phyloP scores from a whole-genome alignment of 768 basidiomycete genomes.

The Hericium alpestre region DNA sequence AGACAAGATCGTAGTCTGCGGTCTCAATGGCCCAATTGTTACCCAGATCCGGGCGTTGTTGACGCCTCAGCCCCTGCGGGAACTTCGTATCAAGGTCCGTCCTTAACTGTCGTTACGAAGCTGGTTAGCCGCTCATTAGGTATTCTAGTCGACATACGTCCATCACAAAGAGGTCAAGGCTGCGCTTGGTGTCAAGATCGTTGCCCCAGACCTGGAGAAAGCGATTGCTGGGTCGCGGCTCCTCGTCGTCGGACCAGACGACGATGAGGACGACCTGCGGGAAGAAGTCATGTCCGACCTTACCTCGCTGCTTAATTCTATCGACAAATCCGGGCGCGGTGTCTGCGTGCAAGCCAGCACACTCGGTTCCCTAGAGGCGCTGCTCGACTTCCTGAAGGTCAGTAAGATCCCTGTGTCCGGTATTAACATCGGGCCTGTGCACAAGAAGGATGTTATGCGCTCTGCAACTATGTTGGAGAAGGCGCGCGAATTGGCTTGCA shows the following conservation, averaged over 20 bases:
- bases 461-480: conserved; percentile 90
- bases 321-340: conserved; percentile 92
- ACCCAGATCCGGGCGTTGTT: conserved; percentile 89
- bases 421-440: conserved; percentile 95
- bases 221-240: conserved; percentile 95
- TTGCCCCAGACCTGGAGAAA: conserved; percentile 92
- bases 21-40: conserved; percentile 93
- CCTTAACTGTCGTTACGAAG: not conserved
- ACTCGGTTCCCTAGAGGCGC: conserved; percentile 90
- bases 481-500: conserved; percentile 88
- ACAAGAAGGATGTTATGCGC: conserved; percentile 92
- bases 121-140: conserved; percentile 1
- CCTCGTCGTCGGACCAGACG: conserved; percentile 86
- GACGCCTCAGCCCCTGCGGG: conserved; percentile 92
- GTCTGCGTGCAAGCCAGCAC: conserved; percentile 98
- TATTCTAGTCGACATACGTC: conserved; percentile 76
- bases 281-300: conserved; percentile 97
- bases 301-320: conserved; percentile 74
- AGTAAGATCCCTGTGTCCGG: conserved; percentile 97
- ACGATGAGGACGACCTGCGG: conserved; percentile 89
- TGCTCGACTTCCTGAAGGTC: conserved; percentile 87
- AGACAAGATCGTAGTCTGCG: conserved; percentile 91
- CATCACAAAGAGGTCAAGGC: conserved; percentile 98
- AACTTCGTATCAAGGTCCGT: conserved; percentile 86
- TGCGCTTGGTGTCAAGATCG: conserved; percentile 90